phyloP scores from a whole-genome alignment of 768 basidiomycete genomes.

The Russula compacta region DNA sequence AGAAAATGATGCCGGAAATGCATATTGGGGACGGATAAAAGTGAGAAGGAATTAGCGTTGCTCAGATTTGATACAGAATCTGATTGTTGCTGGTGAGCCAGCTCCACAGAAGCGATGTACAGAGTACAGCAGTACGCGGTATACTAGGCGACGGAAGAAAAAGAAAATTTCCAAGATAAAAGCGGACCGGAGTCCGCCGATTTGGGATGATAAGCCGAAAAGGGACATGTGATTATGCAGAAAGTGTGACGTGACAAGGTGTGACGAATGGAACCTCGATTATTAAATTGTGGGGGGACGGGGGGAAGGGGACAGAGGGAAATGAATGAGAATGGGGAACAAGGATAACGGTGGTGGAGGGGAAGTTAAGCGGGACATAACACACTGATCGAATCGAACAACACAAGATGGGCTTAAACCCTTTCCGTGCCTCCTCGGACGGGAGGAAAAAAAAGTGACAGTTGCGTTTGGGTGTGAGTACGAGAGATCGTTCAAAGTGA shows the following conservation, averaged over 20 bases:
- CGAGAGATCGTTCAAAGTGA: too few species aligned
- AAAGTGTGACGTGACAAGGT: background rate
- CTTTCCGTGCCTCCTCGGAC: background rate
- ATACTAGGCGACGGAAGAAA: background rate
- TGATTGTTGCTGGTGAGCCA: background rate
- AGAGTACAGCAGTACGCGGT: background rate
- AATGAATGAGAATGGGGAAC: background rate
- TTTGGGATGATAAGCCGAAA: background rate
- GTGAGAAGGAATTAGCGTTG: background rate
- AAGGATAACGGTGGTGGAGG: background rate
- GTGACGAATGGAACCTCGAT: background rate
- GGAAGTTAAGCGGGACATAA: background rate
- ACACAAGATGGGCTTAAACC: background rate
- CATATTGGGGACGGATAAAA: background rate
- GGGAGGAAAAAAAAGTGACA: background rate
- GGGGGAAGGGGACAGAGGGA: background rate
- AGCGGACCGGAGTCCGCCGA: background rate
- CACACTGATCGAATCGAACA: too few species aligned
- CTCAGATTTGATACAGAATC: background rate
- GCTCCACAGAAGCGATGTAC: background rate
- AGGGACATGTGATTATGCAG: slow-evolving; percentile 1
- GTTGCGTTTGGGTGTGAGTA: background rate
- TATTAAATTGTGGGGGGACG: background rate
- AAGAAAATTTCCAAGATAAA: background rate
- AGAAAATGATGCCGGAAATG: background rate